Conservation (phyloP, 83 land plant genomes). For the Picea abies region DNA sequence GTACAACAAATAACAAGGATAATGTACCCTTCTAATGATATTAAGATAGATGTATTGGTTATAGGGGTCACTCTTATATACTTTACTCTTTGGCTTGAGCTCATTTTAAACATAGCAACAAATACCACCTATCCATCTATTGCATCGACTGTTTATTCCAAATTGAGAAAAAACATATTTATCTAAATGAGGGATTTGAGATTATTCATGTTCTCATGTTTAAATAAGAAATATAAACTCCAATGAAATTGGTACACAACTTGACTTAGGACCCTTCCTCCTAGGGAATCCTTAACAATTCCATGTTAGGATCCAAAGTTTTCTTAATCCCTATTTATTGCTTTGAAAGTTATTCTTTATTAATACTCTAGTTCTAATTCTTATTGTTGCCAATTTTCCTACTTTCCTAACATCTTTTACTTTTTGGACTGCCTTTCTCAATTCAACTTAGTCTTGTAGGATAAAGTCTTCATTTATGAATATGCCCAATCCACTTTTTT, state of each 20-base stretch:
- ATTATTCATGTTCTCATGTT: not conserved
- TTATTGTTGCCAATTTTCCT: not conserved
- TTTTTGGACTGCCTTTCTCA: not conserved
- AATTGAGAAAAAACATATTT: not conserved
- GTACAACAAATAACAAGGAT: no score
- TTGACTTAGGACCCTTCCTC: not conserved
- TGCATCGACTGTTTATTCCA: no score
- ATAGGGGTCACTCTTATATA: no score
- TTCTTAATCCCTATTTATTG: not conserved
- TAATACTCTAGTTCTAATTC: not conserved
- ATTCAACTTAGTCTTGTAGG: not conserved
- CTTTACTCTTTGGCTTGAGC: no score
- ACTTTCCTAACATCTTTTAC: not conserved
- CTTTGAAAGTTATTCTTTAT: not conserved
- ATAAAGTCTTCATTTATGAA: not conserved
- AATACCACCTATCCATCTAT: no score
- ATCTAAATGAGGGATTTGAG: not conserved
- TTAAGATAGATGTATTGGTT: no score
- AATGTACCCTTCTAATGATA: no score
- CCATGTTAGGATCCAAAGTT: not conserved
- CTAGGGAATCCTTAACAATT: not conserved
- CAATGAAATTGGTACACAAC: not conserved
- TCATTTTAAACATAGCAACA: no score
- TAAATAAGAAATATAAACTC: not conserved
- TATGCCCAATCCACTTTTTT: not conserved